Conservation (phyloP, 2,329 filamentous ascomycete genomes). For the Pseudocercospora pini-densiflorae region DNA sequence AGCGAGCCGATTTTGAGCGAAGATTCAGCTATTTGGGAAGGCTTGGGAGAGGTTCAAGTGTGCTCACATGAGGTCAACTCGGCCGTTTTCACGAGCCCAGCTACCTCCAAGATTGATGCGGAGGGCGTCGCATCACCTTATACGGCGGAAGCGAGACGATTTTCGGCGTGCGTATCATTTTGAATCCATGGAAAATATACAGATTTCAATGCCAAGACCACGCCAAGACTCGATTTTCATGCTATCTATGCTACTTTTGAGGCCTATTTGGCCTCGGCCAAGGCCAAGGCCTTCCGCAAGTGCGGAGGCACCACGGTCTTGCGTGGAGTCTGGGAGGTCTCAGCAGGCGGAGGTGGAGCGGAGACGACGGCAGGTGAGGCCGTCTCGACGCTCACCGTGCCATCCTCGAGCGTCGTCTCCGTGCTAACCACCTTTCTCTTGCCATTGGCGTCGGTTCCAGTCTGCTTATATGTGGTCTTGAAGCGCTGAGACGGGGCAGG, state of each 20-base stretch:
- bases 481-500: background rate
- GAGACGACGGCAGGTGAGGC: background rate
- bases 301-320: background rate
- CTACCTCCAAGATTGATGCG: background rate
- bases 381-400: no score
- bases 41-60: no score
- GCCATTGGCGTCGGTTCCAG: background rate
- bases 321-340: background rate
- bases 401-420: background rate
- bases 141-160: background rate
- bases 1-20: background rate
- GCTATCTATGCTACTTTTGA: background rate
- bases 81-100: no score
- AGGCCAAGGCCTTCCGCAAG: background rate
- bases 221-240: background rate
- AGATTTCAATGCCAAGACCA: background rate
- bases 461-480: background rate
- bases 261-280: background rate
- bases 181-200: background rate
- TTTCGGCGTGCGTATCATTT: background rate
- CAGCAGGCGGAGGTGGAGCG: background rate
- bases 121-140: background rate
- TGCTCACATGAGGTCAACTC: no score
- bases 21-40: background rate
- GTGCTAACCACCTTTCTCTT: background rate